Base-by-base conservation (phyloP, 2,329 filamentous ascomycete genomes). In the Aspergillus tanneri region DNA sequence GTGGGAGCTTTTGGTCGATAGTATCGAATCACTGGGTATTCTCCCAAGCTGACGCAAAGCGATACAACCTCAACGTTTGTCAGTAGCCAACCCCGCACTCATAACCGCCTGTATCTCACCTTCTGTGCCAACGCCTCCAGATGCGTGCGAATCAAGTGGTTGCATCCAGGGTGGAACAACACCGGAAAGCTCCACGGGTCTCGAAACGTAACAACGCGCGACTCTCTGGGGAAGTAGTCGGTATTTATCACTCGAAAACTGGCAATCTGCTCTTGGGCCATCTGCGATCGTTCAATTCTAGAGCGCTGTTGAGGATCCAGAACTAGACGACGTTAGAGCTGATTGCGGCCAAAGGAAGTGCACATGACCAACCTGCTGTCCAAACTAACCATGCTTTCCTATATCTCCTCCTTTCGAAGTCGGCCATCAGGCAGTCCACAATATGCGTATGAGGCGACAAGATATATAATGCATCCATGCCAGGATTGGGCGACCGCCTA, bases 141-240 rank as follows among this genome's bases (percentile, higher is more conserved):
- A 66, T 99, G 92, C 46, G 81, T 79, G 40, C 85, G 82, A 32
- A 99, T 86, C 35, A 96, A 74, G 55, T 83, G 80, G 68, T 95
- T 95, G 72, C 93, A 97, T 45, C 81, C 83, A 1, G 92, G 92
- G 66, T 99, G 92, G 72, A 87, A 99, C 50, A 99, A 77, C 43
- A 91, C 81, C 1, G 90, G 90, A 63, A 99, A 99, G 72, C 92
- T 97, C 85, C 87, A 96, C 1, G 93, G 92, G 66, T 99, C 92
- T 64, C 88, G 80, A 63, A 99, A 96, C 0, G 90, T 95, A 60
- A 96, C 78, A 32, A 99, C 75, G 61, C 95, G 88, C 5, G 91
- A 93, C 73, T 99, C 93, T 63, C 90, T 83, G 5, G 93, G 91
- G 65, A 84, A 92, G 69, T 86, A 99, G 69, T 96, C 88, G 66